Conservation (phyloP, 108 stramenopile genomes). For the Licmophora abbreviata region DNA sequence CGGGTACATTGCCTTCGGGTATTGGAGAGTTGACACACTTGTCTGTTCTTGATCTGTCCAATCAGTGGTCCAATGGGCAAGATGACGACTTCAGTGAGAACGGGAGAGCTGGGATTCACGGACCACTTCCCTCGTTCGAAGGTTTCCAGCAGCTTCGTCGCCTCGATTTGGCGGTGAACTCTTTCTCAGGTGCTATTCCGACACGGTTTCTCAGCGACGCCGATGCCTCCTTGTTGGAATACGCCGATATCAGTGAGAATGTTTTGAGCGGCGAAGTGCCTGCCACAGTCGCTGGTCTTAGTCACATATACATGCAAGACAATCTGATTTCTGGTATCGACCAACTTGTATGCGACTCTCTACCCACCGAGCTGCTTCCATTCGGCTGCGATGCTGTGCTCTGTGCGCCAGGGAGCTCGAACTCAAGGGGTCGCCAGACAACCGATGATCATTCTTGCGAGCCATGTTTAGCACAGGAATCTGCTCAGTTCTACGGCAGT, state of each 20-base stretch:
- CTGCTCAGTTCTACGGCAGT: neutral
- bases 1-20: conserved; percentile 17
- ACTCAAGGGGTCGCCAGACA: conserved; percentile 46
- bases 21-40: conserved; percentile 14
- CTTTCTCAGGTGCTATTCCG: conserved; percentile 33
- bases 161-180: conserved; percentile 29
- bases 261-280: conserved; percentile 32
- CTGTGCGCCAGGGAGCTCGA: conserved; percentile 61
- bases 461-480: conserved; percentile 10
- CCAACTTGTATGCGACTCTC: conserved; percentile 44
- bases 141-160: conserved; percentile 14
- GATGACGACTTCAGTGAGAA: conserved; percentile 1
- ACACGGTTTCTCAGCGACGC: conserved; percentile 23
- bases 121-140: conserved; percentile 12
- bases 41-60: conserved; percentile 20
- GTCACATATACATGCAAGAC: conserved; percentile 30
- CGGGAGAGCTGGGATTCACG: neutral
- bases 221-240: conserved; percentile 10
- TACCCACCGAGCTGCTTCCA: conserved; percentile 39
- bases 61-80: conserved; percentile 15
- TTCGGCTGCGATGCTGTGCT: conserved; percentile 65
- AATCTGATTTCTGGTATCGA: conserved; percentile 53
- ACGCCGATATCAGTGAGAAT: conserved; percentile 34
- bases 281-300: conserved; percentile 17
- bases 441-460: conserved; percentile 35